Conservation (phyloP, 1,139 yeast genomes). For the Pichia sp. region DNA sequence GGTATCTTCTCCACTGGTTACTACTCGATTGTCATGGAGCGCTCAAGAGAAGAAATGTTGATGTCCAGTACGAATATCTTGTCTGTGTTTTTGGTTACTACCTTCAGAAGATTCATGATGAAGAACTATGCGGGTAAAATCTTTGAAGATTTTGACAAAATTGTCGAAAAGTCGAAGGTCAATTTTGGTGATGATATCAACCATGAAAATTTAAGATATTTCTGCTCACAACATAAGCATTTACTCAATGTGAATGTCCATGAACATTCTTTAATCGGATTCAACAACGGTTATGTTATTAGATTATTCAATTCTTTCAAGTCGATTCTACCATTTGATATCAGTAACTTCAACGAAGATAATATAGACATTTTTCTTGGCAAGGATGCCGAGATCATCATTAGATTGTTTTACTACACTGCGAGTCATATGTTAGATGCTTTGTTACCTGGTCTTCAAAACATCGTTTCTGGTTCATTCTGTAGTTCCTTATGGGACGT, state of each 20-base stretch:
- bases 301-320: conserved; percentile 14
- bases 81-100: conserved; percentile 2
- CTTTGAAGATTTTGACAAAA: conserved; percentile 11
- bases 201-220: conserved; percentile 3
- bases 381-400: conserved; percentile 9
- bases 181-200: conserved; percentile 4
- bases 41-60: background rate
- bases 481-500: background rate
- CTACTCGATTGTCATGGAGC: conserved; percentile 15
- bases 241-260: conserved; percentile 1
- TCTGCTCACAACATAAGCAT: conserved; percentile 3
- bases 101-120: conserved; percentile 7
- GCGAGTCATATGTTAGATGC: background rate
- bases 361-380: background rate
- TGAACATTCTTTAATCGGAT: conserved; percentile 6
- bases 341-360: conserved; percentile 1
- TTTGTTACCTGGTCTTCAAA: background rate
- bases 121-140: conserved; percentile 1
- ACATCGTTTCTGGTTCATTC: background rate
- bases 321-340: conserved; percentile 15
- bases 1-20: conserved; percentile 17
- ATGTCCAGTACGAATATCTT: conserved; percentile 1
- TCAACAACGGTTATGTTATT: conserved; percentile 11
- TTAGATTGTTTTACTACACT: background rate
- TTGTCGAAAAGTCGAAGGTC: conserved; percentile 9